phyloP scores from a whole-genome alignment of 2,329 filamentous ascomycete genomes.

The Pseudonectria buxi region DNA sequence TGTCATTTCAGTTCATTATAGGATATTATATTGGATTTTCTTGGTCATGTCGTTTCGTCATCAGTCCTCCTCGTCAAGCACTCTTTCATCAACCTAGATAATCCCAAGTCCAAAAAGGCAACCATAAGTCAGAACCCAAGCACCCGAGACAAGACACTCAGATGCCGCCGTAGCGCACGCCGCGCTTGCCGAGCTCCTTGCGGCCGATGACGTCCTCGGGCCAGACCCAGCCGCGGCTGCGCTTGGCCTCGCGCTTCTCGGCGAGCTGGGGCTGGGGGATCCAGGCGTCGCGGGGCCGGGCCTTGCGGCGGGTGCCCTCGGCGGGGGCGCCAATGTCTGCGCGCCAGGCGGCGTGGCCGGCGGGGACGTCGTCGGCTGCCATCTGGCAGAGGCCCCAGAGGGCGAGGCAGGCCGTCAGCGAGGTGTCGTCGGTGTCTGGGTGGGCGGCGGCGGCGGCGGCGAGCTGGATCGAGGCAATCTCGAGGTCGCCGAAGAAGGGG shows the following conservation, averaged over 20 bases:
- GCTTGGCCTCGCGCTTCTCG: constrained; percentile 72
- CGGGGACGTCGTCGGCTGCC: constrained; percentile 49
- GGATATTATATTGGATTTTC: too few species aligned
- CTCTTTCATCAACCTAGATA: too few species aligned
- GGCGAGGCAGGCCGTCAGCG: constrained; percentile 64
- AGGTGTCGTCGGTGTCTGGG: constrained; percentile 29
- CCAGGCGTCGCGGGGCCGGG: constrained; percentile 64
- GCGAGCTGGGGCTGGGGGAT: constrained; percentile 66
- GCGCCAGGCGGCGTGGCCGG: constrained; percentile 56
- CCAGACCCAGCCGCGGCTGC: constrained; percentile 66
- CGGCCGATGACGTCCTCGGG: constrained; percentile 67
- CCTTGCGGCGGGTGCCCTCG: constrained; percentile 64
- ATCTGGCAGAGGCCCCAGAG: constrained; percentile 74
- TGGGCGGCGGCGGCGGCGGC: constrained; percentile 31
- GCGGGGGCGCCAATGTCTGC: constrained; percentile 69
- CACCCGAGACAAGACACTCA: constrained; percentile 2
- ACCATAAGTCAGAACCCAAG: not conserved
- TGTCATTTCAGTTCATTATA: too few species aligned
- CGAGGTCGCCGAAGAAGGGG: constrained; percentile 84
- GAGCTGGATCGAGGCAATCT: constrained; percentile 59
- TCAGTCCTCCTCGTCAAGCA: too few species aligned
- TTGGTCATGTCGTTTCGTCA: too few species aligned
- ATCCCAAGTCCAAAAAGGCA: not conserved
- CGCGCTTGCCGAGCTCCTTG: constrained; percentile 63
- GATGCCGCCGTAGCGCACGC: constrained; percentile 47